Conservation (phyloP, 345 rosid species). For the Arabidopsis thaliana region DNA sequence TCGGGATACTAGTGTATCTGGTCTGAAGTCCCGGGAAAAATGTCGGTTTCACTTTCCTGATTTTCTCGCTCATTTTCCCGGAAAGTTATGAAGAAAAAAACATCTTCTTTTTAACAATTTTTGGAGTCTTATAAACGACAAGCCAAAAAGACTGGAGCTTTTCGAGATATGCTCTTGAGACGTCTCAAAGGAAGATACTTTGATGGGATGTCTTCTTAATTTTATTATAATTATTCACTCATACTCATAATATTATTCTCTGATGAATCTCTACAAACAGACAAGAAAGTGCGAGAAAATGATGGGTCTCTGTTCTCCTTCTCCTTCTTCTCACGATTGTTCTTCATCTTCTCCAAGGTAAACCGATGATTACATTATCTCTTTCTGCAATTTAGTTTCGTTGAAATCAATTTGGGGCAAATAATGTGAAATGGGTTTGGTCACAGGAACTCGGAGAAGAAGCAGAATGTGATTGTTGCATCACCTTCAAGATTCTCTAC, state of each 20-base stretch:
- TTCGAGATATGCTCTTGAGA: slow-evolving; percentile 39
- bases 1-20: not conserved
- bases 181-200: slow-evolving; percentile 39
- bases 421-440: not conserved
- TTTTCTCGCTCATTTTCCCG: slow-evolving; percentile 28
- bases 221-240: slow-evolving; percentile 1
- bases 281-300: slow-evolving; percentile 38
- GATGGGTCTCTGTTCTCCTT: slow-evolving; percentile 42
- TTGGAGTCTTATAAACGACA: slow-evolving; percentile 36
- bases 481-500: slow-evolving; percentile 44
- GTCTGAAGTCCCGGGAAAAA: slow-evolving; percentile 41
- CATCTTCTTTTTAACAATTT: not conserved
- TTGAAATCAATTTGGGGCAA: not conserved
- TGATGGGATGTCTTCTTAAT: slow-evolving; percentile 17
- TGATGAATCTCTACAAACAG: slow-evolving; percentile 31
- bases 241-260: not conserved
- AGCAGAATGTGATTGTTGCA: slow-evolving; percentile 40
- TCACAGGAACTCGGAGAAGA: slow-evolving; percentile 39
- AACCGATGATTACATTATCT: not conserved
- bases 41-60: slow-evolving; percentile 43
- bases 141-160: slow-evolving; percentile 41
- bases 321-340: slow-evolving; percentile 34
- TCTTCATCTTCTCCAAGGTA: slow-evolving; percentile 44
- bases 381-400: slow-evolving; percentile 21
- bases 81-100: slow-evolving; percentile 20